phyloP scores from a whole-genome alignment of 305 asterid species.

The Stenogyne calaminthoides region DNA sequence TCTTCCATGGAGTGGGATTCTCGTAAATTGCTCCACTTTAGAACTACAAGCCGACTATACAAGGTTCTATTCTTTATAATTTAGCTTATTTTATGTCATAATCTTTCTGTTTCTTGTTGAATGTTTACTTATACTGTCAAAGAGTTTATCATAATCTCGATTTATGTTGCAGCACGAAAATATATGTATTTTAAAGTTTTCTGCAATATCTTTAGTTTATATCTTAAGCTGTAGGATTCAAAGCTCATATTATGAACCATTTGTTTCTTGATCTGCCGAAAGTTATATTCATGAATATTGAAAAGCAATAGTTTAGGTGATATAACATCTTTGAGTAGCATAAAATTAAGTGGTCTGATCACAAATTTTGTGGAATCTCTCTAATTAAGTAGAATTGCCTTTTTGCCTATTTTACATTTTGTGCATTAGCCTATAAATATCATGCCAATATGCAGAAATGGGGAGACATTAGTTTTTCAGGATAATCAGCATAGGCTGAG shows the following conservation, averaged over 20 bases:
- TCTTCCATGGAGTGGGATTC: slow-evolving; percentile 92
- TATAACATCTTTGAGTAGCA: neutral
- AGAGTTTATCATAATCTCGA: neutral
- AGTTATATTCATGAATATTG: neutral
- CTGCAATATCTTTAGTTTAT: neutral
- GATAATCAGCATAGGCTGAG: too few species aligned
- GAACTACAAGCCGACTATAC: slow-evolving; percentile 94
- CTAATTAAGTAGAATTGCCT: neutral
- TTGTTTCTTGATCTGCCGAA: neutral
- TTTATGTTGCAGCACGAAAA: neutral
- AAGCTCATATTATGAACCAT: neutral
- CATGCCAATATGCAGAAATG: neutral
- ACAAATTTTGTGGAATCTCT: neutral
- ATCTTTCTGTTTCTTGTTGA: neutral
- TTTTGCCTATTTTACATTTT: neutral
- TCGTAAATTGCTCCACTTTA: slow-evolving; percentile 70
- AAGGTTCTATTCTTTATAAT: slow-evolving; percentile 47
- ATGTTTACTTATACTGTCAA: neutral
- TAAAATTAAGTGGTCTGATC: neutral
- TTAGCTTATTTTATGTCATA: neutral
- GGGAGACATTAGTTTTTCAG: neutral
- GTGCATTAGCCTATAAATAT: too few species aligned
- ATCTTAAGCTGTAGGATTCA: neutral
- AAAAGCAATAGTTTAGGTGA: neutral
- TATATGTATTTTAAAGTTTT: neutral